phyloP scores from a whole-genome alignment of 345 rosid species.

The Kernera saxatilis region DNA sequence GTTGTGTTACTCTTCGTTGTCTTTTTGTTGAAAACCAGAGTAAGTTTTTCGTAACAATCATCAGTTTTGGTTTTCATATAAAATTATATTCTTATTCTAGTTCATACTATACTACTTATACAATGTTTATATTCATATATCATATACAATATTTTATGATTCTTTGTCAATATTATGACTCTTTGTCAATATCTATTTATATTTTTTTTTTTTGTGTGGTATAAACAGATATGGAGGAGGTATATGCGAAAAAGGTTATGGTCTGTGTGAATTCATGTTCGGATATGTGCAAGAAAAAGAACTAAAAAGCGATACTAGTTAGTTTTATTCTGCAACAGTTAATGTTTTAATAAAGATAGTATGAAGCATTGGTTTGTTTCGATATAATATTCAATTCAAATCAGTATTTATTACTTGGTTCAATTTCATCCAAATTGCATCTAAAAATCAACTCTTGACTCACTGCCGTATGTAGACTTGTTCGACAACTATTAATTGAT shows the following conservation, averaged over 20 bases:
- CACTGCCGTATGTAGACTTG: not conserved
- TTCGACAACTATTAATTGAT: no score
- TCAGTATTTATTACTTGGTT: not conserved
- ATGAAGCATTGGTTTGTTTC: not conserved
- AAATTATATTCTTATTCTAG: not conserved
- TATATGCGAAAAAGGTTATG: not conserved
- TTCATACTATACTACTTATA: not conserved
- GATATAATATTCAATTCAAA: not conserved
- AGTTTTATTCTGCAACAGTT: not conserved
- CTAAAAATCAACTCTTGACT: not conserved
- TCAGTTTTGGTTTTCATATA: not conserved
- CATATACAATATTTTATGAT: not conserved
- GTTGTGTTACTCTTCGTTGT: not conserved
- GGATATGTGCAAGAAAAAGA: not conserved
- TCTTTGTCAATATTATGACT: not conserved
- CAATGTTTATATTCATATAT: not conserved
- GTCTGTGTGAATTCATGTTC: not conserved
- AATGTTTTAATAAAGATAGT: not conserved
- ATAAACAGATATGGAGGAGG: not conserved
- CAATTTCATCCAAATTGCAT: not conserved
- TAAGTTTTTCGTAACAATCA: not conserved
- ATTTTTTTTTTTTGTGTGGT: not conserved
- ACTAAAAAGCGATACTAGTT: not conserved
- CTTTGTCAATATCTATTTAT: not conserved
- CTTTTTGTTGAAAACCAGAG: not conserved